Evolutionary conservation across 2,329 filamentous ascomycete species (phyloP).

Genomic region (Blastomyces gilchristii): DNA sequence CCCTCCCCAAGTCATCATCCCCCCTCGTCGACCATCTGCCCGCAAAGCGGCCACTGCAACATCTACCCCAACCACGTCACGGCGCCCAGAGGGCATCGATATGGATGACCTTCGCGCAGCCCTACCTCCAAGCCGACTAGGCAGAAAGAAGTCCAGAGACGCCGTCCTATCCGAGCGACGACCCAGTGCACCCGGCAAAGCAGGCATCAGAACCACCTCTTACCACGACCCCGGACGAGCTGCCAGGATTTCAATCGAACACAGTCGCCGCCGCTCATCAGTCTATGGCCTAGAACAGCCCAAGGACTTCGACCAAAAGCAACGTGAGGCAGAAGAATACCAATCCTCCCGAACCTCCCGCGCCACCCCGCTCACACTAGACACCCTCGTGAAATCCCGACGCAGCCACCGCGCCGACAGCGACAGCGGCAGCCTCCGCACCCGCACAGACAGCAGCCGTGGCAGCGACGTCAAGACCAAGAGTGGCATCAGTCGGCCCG

Average conservation of each 20-base stretch:
- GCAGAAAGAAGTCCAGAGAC: conserved; percentile 26
- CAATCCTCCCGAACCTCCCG: conserved; percentile 25
- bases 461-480: conserved; percentile 29
- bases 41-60: conserved; percentile 27
- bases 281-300: conserved; percentile 23
- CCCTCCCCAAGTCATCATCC: conserved; percentile 27
- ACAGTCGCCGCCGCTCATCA: conserved; percentile 23
- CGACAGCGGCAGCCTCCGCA: conserved; percentile 34
- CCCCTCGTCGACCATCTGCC: conserved; percentile 17
- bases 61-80: conserved; percentile 23
- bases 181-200: conserved; percentile 22
- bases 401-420: conserved; percentile 24
- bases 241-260: conserved; percentile 27
- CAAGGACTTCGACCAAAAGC: conserved; percentile 28
- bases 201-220: conserved; percentile 20
- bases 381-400: conserved; percentile 27
- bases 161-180: conserved; percentile 25
- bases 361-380: conserved; percentile 26
- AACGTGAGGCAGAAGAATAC: conserved; percentile 31
- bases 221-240: conserved; percentile 27
- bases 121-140: conserved; percentile 21
- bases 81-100: conserved; percentile 26
- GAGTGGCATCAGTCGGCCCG: conserved; percentile 26
- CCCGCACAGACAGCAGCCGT: conserved; percentile 32
- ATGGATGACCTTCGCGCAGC: conserved; percentile 26